Evolutionary conservation across 2,329 filamentous ascomycete species (phyloP).

Genomic region (Delphinella strobiligena): DNA sequence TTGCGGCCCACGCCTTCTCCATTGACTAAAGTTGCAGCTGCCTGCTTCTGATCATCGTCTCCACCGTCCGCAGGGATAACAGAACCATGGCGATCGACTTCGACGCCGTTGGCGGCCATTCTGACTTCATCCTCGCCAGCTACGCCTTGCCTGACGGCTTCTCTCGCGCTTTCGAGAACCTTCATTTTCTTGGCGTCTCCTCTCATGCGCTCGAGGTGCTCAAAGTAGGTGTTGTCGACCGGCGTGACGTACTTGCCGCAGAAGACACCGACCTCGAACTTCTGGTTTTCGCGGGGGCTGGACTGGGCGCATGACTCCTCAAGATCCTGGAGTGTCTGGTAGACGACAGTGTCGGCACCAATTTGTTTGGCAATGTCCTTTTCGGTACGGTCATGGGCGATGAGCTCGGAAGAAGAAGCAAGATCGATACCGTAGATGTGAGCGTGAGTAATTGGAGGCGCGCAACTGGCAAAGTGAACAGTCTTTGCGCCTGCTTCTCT

Average conservation of each 20-base stretch:
- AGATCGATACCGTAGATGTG: constrained; percentile 80
- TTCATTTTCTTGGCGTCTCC: constrained; percentile 59
- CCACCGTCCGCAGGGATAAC: constrained; percentile 39
- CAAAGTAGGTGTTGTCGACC: constrained; percentile 69
- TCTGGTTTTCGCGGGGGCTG: constrained; percentile 45
- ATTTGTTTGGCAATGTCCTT: constrained; percentile 54
- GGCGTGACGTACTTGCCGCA: constrained; percentile 76
- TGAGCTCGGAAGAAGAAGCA: constrained; percentile 57
- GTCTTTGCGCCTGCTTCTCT: constrained; percentile 70
- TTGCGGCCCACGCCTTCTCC: constrained; percentile 10
- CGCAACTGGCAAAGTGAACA: constrained; percentile 72
- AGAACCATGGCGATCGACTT: constrained; percentile 43
- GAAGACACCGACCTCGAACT: constrained; percentile 89
- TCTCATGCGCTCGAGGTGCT: constrained; percentile 60
- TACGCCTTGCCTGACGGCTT: constrained; percentile 51
- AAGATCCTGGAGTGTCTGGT: constrained; percentile 67
- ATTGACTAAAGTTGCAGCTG: constrained; percentile 8
- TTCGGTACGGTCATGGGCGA: constrained; percentile 55
- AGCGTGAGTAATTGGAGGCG: constrained; percentile 68
- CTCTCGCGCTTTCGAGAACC: constrained; percentile 50
- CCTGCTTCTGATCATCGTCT: constrained; percentile 8
- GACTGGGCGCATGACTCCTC: constrained; percentile 65
- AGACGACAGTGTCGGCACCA: constrained; percentile 65
- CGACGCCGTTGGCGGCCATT: constrained; percentile 50
- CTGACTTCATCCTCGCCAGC: constrained; percentile 49